A percentile compares a stretch with the other conserved stretches of the same genome.
Evolutionary conservation across 306 rosid species (phyloP).

Genomic region (Ochetophila trinervis): DNA sequence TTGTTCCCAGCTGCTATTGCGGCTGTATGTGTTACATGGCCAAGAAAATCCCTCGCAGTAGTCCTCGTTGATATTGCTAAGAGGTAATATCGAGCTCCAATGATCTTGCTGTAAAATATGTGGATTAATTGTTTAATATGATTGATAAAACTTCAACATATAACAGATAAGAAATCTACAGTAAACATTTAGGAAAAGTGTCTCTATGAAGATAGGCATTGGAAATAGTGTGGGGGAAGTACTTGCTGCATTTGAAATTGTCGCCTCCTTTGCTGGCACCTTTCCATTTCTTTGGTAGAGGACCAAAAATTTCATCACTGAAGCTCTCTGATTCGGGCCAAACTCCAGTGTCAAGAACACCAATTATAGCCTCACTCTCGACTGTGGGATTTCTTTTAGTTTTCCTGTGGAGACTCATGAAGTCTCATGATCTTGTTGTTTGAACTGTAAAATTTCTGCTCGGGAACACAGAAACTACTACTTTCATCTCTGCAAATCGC

Average conservation of each 20-base stretch:
- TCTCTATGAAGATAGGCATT: background rate
- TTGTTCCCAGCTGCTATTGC: constrained; percentile 27
- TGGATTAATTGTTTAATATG: background rate
- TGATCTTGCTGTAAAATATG: constrained; percentile 10
- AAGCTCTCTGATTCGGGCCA: constrained; percentile 24
- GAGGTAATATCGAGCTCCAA: constrained; percentile 8
- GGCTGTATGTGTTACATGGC: constrained; percentile 35
- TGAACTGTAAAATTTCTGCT: background rate
- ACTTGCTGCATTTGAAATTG: constrained; percentile 25
- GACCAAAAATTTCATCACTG: constrained; percentile 8
- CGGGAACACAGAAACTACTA: constrained; percentile 19
- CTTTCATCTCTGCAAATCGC: constrained; percentile 11
- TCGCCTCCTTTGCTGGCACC: constrained; percentile 6
- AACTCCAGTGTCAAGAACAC: constrained; percentile 22
- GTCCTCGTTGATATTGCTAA: no score
- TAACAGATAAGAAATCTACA: background rate
- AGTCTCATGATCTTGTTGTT: constrained; percentile 22
- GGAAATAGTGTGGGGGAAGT: background rate
- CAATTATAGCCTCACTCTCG: constrained; percentile 20
- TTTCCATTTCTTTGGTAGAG: constrained; percentile 23
- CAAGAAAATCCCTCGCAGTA: constrained; percentile 21
- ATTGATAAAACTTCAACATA: background rate
- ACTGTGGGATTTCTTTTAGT: constrained; percentile 3
- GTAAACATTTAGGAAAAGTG: background rate
- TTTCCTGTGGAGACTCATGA: background rate